Conservation (phyloP, 2,329 filamentous ascomycete species). For the Ambrosiella beaveri region DNA sequence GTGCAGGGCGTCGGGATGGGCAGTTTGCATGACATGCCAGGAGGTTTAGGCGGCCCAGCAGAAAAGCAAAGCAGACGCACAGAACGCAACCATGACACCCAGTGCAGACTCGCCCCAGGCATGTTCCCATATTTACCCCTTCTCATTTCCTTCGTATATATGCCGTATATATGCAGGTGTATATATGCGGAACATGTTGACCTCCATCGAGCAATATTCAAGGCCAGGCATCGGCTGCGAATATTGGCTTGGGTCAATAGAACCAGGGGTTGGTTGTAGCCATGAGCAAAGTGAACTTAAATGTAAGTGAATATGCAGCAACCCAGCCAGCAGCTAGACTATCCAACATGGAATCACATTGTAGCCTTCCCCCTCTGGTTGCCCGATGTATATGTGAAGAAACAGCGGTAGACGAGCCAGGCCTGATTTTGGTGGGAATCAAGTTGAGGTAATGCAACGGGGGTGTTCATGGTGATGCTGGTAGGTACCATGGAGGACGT, state of each 20-base stretch:
- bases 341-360: no score
- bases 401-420: no score
- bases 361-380: no score
- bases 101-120: neutral
- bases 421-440: no score
- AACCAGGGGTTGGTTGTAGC: no score
- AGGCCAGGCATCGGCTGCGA: no score
- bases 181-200: neutral
- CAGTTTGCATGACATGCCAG: neutral
- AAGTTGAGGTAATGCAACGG: neutral
- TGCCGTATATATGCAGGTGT: neutral
- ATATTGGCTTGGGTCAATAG: no score
- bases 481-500: neutral
- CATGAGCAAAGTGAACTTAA: no score
- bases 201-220: neutral
- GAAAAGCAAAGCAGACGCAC: neutral
- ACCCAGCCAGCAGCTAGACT: no score
- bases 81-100: neutral
- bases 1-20: neutral
- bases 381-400: no score
- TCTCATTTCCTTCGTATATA: neutral
- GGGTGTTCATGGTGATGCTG: neutral
- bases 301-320: no score
- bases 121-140: neutral
- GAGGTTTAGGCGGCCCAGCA: neutral